A percentile compares a stretch with the other conserved stretches of the same genome.
Evolutionary conservation across 2,329 filamentous ascomycete species (phyloP).

Genomic region (Aureobasidium sp.): DNA sequence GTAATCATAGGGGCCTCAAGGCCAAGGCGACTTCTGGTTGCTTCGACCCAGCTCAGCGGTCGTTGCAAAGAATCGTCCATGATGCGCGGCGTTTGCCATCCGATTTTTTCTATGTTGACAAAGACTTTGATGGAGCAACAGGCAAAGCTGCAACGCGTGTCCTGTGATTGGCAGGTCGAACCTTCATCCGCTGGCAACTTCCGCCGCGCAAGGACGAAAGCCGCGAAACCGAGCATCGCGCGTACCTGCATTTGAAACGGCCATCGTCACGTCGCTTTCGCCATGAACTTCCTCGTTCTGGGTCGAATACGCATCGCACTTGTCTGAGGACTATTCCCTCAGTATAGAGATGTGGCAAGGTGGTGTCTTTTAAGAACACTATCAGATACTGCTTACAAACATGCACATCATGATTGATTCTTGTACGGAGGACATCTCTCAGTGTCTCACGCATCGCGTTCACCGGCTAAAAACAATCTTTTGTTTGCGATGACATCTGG

Average conservation of each 20-base stretch:
- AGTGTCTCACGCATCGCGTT: neutral
- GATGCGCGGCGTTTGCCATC: conserved; percentile 2
- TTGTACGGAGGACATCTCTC: no score
- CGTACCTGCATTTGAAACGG: conserved; percentile 9
- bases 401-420: neutral
- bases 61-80: neutral
- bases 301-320: neutral
- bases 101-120: conserved; percentile 1
- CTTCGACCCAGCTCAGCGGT: neutral
- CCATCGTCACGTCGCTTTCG: conserved; percentile 7
- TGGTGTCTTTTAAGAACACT: neutral
- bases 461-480: neutral
- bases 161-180: neutral
- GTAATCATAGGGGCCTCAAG: neutral
- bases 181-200: conserved; percentile 3
- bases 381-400: neutral
- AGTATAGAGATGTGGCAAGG: neutral
- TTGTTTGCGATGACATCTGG: neutral
- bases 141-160: conserved; percentile 5
- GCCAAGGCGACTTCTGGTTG: neutral
- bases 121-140: neutral
- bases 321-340: neutral
- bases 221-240: conserved; percentile 3
- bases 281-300: neutral
- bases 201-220: conserved; percentile 9